phyloP scores from a whole-genome alignment of 768 basidiomycete species.

The Paxillus rubicundulus region DNA sequence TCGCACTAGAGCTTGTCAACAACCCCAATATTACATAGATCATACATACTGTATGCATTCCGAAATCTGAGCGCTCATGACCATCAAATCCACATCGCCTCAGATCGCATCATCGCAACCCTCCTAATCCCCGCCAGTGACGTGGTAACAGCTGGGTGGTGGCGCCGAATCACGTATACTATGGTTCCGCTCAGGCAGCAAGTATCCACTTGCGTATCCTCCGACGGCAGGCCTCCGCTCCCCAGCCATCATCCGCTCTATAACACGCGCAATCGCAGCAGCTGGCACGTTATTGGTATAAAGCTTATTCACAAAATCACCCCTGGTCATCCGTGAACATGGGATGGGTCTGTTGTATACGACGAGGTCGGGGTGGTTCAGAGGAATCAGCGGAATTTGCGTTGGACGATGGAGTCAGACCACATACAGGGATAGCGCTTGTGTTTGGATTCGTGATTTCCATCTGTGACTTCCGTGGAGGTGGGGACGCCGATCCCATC shows the following conservation, averaged over 20 bases:
- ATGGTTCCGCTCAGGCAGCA: not conserved
- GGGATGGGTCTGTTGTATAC: conserved; percentile 7
- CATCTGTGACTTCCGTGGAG: conserved; percentile 1
- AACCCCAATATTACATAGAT: not conserved
- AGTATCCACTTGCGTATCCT: not conserved
- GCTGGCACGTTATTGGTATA: conserved; percentile 15
- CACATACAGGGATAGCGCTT: not conserved
- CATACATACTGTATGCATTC: not conserved
- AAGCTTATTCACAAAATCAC: conserved; percentile 16
- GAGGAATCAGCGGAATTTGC: not conserved
- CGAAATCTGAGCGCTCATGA: not conserved
- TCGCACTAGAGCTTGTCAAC: not conserved
- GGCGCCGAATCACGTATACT: conserved; percentile 5
- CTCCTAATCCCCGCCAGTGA: not conserved
- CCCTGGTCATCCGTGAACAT: conserved; percentile 18
- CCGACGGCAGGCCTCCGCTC: conserved; percentile 8
- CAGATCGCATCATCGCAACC: not conserved
- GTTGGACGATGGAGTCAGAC: not conserved
- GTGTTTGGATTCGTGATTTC: not conserved
- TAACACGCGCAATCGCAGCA: conserved; percentile 15
- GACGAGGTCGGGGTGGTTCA: conserved; percentile 1
- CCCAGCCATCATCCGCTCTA: conserved; percentile 19
- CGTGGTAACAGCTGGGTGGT: conserved; percentile 15
- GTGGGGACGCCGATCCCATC: not conserved
- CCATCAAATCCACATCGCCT: too few species aligned